Base-by-base conservation (phyloP, 2,329 filamentous ascomycete species). In the Ophiocordyceps camponoti-floridani region DNA sequence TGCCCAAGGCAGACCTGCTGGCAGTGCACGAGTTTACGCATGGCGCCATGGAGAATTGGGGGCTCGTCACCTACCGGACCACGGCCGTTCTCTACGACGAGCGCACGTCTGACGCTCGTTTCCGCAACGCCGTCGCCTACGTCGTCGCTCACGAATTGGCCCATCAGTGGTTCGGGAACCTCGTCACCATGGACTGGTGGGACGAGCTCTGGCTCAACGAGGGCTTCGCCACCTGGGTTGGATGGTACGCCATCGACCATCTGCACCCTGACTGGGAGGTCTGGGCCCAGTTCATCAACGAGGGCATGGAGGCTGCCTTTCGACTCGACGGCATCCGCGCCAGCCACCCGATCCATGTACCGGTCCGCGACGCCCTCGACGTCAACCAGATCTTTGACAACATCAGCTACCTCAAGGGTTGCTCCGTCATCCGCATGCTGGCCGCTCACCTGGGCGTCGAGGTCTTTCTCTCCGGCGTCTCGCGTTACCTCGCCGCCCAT, bases 111-210 rank as follows among this genome's bases (percentile, higher is more conserved):
- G 89, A 95, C 59, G 79, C 84, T 40, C 79, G 80, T 51, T 95
- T 89, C 67, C 88, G 87, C 63, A 95, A 94, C 61, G 76, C 88
- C 35, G 83, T 98, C 50, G 91, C 91, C 30, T 96, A 98, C 56
- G 88, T 96, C 46, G 88, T 96, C 43, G 89, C 91, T n/a, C 91
- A 98, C 63, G 91, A 98, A 62, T 72, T 98, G 49, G 91, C 88
- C 46, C 87, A 94, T 58, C 87, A 94, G 65, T 94, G 88, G 88
- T 94, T 94, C 54, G 87, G 87, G 35, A 93, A 94, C 60, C 73
- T 94, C 11, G 87, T 94, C 40, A 94, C 88, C 6, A 94, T 94
- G 87, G 85, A 94, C 61, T 94, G 87, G 86, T 91, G 84, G 85
- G 85, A 82, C 58, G 84, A 93, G 65, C 73, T 91, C 38, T 94